phyloP scores from a whole-genome alignment of 1,284 basidiomycete genomes.

The Meripilus lineatus region DNA sequence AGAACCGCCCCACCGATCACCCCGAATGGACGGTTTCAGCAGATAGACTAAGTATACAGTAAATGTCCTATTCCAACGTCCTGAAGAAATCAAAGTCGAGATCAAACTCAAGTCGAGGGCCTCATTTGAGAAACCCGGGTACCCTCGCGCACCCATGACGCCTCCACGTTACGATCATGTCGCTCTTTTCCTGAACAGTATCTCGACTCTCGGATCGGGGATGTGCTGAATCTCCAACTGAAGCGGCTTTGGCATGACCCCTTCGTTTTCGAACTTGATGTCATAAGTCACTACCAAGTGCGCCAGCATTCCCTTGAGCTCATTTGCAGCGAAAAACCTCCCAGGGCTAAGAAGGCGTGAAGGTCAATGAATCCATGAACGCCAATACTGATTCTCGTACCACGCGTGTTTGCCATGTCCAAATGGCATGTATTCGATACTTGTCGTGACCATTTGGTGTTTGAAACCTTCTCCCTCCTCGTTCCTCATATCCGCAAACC shows the following conservation, averaged over 20 bases:
- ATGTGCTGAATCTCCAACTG: not conserved
- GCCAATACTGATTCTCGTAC: constrained; percentile 14
- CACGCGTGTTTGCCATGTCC: constrained; percentile 25
- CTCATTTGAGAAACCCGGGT: no score
- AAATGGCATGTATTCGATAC: constrained; percentile 6
- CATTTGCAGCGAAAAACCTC: constrained; percentile 21
- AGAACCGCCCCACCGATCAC: no score
- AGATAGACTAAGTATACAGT: no score
- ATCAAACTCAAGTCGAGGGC: no score
- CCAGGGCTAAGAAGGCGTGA: constrained; percentile 18
- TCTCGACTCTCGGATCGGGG: not conserved
- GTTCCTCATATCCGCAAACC: constrained; percentile 8
- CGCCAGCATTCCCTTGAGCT: constrained; percentile 22
- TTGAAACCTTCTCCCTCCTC: constrained; percentile 18
- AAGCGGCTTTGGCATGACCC: constrained; percentile 12
- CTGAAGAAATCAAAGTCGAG: no score
- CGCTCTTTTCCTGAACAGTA: not conserved
- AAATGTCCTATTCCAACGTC: no score
- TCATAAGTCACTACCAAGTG: constrained; percentile 21
- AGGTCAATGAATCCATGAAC: not conserved
- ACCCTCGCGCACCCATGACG: no score
- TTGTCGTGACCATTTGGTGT: constrained; percentile 5
- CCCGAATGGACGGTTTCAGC: no score
- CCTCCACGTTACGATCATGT: no score
- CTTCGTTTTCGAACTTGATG: constrained; percentile 15